Evolutionary conservation across 495 filamentous ascomycete species (phyloP).

Genomic region (Neurospora sp.): DNA sequence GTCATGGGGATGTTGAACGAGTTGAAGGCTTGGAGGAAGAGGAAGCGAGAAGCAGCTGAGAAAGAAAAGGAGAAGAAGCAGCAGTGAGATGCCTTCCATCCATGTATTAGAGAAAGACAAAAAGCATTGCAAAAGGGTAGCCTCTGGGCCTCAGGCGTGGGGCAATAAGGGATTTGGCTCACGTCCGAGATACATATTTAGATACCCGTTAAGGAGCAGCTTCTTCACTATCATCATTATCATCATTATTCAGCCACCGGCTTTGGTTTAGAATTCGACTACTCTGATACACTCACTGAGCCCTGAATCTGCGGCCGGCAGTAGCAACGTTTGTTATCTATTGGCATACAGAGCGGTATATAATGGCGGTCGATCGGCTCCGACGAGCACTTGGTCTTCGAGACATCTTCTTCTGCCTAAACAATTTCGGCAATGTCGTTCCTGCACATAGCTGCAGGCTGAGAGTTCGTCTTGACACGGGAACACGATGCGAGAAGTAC

Average conservation of each 20-base stretch:
- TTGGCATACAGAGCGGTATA: neutral
- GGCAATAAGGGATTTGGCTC: neutral
- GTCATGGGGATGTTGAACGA: constrained; percentile 77
- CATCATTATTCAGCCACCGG: neutral
- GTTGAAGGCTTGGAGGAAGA: constrained; percentile 46
- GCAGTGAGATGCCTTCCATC: constrained; percentile 2
- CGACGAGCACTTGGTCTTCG: neutral
- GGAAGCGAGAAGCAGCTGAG: constrained; percentile 27
- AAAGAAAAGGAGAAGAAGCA: constrained; percentile 21
- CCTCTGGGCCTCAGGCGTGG: neutral
- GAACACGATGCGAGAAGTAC: neutral
- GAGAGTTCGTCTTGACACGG: neutral
- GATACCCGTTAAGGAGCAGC: neutral
- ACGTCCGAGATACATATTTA: neutral
- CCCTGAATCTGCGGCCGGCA: neutral
- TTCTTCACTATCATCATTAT: neutral
- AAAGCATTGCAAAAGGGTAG: neutral
- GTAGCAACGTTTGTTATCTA: neutral
- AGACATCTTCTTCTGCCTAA: neutral
- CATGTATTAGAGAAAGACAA: neutral
- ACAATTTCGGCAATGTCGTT: neutral
- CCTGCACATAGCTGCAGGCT: neutral
- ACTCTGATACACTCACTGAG: neutral
- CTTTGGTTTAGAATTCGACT: neutral
- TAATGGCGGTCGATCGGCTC: neutral